Base-by-base conservation (phyloP, 345 rosid genomes). In the Lepidium sativum region DNA sequence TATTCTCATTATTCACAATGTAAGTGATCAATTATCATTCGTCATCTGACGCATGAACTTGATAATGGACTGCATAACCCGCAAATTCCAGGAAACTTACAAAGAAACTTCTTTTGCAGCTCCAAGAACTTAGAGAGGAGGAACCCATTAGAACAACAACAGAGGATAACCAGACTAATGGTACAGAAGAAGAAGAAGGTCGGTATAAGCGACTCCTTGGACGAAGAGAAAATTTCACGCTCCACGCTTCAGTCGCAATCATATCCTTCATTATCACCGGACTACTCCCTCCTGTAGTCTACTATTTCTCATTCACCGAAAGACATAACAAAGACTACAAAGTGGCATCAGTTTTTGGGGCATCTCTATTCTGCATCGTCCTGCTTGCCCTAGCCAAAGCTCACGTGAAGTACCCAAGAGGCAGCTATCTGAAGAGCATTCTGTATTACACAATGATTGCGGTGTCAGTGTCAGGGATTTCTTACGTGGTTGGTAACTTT, bases 311-410 rank as follows among this genome's bases (percentile, higher is more conserved):
- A 12, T 86, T 84, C 66, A 81, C 57, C 29, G 51, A 44, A 68
- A 80, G 81, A 56, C 77, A 82, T 64, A 68, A 79, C 58, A 72
- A 54, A 71, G 80, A 87, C 53, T 64, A 71, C 72, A 92, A 87
- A 84, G 77, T 86, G 1, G 85, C 77, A 9, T 81, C 82, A 0
- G 84, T 79, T 4, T 82, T 79, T 0, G 87, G 60, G 18, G 81
- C 83, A 15, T 89, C 96, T 55, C 82, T 92, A 5, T 25, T 71
- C 4, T 87, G 84, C 80, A 77, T 92, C 50, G 31, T 82, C 52
- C 54, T 82, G 53, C 91, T 92, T 5, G 91, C 96, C 5, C 10
- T 72, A 4, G 89, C 86, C 43, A 92, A 87, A 77, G 95, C 81
- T 63, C 78, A 79, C 29, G 75, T 77, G 21, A 70, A 55, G 63